phyloP scores from a whole-genome alignment of 2,329 filamentous ascomycete species.

The Fusarium protoensiforme region DNA sequence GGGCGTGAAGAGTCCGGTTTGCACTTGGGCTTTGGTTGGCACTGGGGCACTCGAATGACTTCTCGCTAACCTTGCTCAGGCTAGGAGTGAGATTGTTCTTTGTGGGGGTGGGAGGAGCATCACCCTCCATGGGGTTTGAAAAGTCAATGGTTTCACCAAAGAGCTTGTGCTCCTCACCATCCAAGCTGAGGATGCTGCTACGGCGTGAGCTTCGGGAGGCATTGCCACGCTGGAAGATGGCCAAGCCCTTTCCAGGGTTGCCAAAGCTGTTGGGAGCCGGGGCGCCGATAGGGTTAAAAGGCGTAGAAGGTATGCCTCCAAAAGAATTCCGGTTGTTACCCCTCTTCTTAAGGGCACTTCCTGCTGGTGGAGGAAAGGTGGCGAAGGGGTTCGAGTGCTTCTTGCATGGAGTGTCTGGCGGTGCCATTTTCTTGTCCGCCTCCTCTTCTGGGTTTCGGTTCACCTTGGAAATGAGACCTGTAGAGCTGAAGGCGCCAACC shows the following conservation, averaged over 20 bases:
- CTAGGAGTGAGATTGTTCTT: conserved; percentile 70
- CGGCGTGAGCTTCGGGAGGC: conserved; percentile 58
- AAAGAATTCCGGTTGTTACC: conserved; percentile 76
- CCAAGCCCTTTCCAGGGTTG: conserved; percentile 69
- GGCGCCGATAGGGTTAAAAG: conserved; percentile 73
- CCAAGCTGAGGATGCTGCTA: conserved; percentile 82
- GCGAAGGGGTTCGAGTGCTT: conserved; percentile 78
- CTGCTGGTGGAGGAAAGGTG: conserved; percentile 69
- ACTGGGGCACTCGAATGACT: conserved; percentile 53
- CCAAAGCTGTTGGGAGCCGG: conserved; percentile 61
- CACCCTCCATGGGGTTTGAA: conserved; percentile 54
- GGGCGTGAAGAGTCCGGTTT: conserved; percentile 55
- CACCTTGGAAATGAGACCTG: conserved; percentile 93
- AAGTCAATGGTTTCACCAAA: conserved; percentile 48
- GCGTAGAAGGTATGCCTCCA: conserved; percentile 78
- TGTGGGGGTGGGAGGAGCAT: conserved; percentile 93
- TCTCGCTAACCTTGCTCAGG: conserved; percentile 51
- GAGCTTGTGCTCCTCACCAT: conserved; percentile 76
- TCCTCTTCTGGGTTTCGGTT: conserved; percentile 83
- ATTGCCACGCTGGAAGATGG: conserved; percentile 72
- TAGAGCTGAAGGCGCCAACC: conserved; percentile 91
- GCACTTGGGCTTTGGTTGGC: conserved; percentile 53
- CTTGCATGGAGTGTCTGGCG: conserved; percentile 97
- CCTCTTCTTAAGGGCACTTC: conserved; percentile 72
- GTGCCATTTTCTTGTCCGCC: conserved; percentile 69